A percentile compares a stretch with the other conserved stretches of the same genome.
Evolutionary conservation across 1,139 yeast genomes (phyloP).

Genomic region (Eremothecium cymbalariae): DNA sequence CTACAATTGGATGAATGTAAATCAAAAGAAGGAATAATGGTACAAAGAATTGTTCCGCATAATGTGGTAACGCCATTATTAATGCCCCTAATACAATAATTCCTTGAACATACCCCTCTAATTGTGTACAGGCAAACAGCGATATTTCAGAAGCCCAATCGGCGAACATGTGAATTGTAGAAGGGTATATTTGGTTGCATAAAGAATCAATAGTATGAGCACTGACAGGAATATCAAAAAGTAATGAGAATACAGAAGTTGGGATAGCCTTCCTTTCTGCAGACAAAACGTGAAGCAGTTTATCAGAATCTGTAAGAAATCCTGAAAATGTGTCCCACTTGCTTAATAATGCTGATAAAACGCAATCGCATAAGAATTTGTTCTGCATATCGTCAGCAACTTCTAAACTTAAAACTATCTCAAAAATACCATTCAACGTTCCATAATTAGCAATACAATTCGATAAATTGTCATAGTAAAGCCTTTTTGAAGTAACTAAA

Average conservation of each 20-base stretch:
- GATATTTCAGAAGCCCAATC: slow-evolving; percentile 5
- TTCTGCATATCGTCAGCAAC: neutral
- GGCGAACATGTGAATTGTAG: neutral
- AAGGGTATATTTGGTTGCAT: neutral
- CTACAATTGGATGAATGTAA: slow-evolving; percentile 14
- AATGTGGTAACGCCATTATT: slow-evolving; percentile 12
- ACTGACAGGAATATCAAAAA: slow-evolving; percentile 1
- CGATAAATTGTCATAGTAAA: too few species aligned
- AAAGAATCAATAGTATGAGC: neutral
- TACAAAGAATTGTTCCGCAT: slow-evolving; percentile 17
- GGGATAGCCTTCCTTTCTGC: neutral
- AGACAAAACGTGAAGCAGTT: neutral
- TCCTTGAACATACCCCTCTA: slow-evolving; percentile 1
- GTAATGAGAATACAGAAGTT: neutral
- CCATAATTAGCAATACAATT: too few species aligned
- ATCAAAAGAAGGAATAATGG: slow-evolving; percentile 27
- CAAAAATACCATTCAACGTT: neutral
- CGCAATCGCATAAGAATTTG: slow-evolving; percentile 6
- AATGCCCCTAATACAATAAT: slow-evolving; percentile 19
- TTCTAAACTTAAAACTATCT: neutral
- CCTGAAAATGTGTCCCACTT: neutral
- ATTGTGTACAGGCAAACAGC: slow-evolving; percentile 2
- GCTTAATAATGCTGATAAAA: neutral
- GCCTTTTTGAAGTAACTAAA: too few species aligned
- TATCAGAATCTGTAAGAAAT: neutral